Evolutionary conservation across 2,329 filamentous ascomycete species (phyloP), one percentile per base, ranked within the genome.

Genomic region (Thielaviopsis ethacetica): DNA sequence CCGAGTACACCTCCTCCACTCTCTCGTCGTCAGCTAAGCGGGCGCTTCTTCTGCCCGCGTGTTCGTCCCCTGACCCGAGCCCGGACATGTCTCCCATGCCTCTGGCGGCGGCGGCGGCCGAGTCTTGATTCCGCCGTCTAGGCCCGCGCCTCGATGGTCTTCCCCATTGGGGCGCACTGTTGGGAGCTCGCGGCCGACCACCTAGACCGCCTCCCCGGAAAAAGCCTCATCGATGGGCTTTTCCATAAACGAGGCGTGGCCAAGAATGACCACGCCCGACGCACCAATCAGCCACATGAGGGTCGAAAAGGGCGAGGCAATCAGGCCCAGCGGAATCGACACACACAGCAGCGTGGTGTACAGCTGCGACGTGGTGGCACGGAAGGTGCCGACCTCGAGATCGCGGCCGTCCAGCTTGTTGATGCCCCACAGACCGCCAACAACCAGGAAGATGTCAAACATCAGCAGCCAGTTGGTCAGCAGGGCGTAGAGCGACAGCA

Each of bases 141-240:
- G 81, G 79, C 75, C 78, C 82, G 80, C 84, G 86, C 86, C 88
- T 86, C 81, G 88, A 59, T 61, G 90, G 89, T 96, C 91, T 96
- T 96, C 91, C 91, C 91, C 88, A 91, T 82, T 78, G 85, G 88
- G 91, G 90, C 90, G 86, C 84, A 80, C 73, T 76, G 83, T 84
- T 79, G 81, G 91, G 91, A 95, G 91, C 86, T 93, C 86, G 93
- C 93, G 91, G 91, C 89, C 91, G 93, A 97, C 91, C 91, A 94
- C 81, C 84, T 97, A 98, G 87, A 98, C 93, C 91, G 93, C 91
- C 91, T 98, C 93, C 91, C 94, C 93, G 81, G 91, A 96, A 96
- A 98, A 98, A 96, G 91, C 91, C 91, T 94, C 91, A 84, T 97
- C 93, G 78, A 97, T 95, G 62, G 91, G 91, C 82, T 95, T 96